These are phyloP conservation scores for Salix brachista DNA, from an alignment of 345 rosid genomes.

Conservation along the genomic window DNA sequence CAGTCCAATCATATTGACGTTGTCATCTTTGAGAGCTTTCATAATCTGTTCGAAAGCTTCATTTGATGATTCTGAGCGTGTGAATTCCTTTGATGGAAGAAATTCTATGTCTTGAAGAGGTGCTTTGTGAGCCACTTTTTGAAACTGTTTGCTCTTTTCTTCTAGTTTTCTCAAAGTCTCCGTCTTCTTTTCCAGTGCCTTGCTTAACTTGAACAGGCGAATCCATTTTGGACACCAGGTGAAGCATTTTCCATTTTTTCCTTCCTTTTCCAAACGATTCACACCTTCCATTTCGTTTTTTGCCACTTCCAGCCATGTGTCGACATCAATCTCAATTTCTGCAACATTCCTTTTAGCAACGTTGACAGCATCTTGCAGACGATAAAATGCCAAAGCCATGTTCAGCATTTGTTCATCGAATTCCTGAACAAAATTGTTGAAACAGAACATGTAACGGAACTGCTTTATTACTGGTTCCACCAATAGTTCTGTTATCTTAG, in stretches of 20 bases:
- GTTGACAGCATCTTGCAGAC: no score
- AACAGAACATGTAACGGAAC: no score
- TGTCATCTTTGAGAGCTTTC: neutral
- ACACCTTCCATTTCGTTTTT: neutral
- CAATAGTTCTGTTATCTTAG: no score
- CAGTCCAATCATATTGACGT: slow-evolving; percentile 9
- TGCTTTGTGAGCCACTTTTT: neutral
- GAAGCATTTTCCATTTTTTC: neutral
- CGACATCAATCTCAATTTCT: no score
- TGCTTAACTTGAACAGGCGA: neutral
- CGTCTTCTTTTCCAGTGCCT: neutral
- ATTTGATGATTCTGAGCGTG: neutral
- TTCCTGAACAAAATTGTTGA: no score
- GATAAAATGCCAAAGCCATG: no score
- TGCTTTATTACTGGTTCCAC: no score
- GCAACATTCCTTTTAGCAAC: no score
- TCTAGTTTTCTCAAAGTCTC: neutral
- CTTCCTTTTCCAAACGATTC: neutral
- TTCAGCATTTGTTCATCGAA: no score
- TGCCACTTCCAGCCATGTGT: no score
- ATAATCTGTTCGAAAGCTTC: neutral
- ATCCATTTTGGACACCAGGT: neutral
- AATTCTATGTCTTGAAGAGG: neutral
- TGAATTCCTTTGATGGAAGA: neutral
- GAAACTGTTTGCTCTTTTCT: neutral